phyloP scores from a whole-genome alignment of 331 rosid genomes.

The Spiraea crenata region DNA sequence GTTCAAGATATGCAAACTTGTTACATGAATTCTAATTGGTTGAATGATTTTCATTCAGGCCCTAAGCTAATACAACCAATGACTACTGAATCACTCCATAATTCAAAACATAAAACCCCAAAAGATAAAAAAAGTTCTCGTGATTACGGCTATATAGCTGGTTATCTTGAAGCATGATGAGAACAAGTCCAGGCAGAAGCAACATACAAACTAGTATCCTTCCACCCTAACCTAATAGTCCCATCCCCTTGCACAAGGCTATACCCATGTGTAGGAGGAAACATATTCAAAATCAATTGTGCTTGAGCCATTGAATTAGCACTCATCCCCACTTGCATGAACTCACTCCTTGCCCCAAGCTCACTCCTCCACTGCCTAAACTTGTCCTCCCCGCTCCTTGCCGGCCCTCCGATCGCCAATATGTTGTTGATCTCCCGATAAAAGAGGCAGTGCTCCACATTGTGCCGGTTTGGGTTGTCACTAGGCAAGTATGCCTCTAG shows the following conservation, averaged over 20 bases:
- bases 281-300: conserved; percentile 78
- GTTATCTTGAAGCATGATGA: conserved; percentile 20
- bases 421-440: conserved; percentile 70
- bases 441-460: conserved; percentile 54
- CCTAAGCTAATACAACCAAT: too few relatives aligned
- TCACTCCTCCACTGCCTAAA: conserved; percentile 71
- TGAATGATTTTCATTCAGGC: too few relatives aligned
- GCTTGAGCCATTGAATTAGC: conserved; percentile 83
- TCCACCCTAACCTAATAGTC: conserved; percentile 78
- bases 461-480: conserved; percentile 52
- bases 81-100: too few relatives aligned
- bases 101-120: too few relatives aligned
- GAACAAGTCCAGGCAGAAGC: conserved; percentile 93
- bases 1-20: too few relatives aligned
- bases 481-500: conserved; percentile 53
- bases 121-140: too few relatives aligned
- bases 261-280: conserved; percentile 56
- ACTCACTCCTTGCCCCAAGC: conserved; percentile 38
- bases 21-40: too few relatives aligned
- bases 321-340: conserved; percentile 70
- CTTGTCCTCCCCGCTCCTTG: conserved; percentile 81
- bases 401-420: conserved; percentile 76
- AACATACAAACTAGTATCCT: conserved; percentile 72
- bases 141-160: too few relatives aligned
- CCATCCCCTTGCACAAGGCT: conserved; percentile 78